Base-by-base conservation (phyloP, 139 green algal species). In the Coelastrella sp. region DNA sequence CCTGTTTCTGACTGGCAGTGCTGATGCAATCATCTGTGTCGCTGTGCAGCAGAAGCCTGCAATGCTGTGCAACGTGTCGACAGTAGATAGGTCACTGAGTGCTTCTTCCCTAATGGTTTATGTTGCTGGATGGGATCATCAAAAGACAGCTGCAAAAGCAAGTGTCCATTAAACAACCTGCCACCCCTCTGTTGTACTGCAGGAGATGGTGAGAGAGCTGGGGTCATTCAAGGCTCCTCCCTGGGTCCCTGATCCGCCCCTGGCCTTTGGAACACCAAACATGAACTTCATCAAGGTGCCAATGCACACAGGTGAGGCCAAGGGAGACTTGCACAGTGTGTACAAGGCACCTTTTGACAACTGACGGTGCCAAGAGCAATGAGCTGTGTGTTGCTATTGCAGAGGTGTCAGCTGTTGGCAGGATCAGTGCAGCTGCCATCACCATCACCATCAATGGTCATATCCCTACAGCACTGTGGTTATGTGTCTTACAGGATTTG, bases 201-300 rank as follows among this genome's bases (percentile, higher is more conserved):
- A 76, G 68, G 19, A 24, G 17, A 25, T 76, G 15, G 49, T 65
- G 14, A 22, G 49, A 4, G 78, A 83, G 14, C 78, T 83, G 9
- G 35, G 35, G 14, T 24, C 78, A 7, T 65, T 63, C 49, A 65
- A 83, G 78, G 19, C 78, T 20, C 81, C 81, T 19, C 81, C 81
- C 49, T 78, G 70, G 68, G 58, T 89, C 49, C 84, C 84, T 17
- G 70, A 89, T 7, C 84, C 84, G 10, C 84, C 84, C 6, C 49
- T 89, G n/a, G 68, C 22, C 17, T 89, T 89, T 73, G 84, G 70
- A 11, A 70, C 22, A 12, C 84, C 84, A 25, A 73, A 58, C 70
- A 82, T 89, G 84, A 20, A 82, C 20, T 89, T 82, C 35, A 57
- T 89, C 66, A 74, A 49, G 6, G 82, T 87, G 63, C 82, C 82